Conservation (phyloP, 179 eudicot genomes). For the Nepenthes alata region DNA sequence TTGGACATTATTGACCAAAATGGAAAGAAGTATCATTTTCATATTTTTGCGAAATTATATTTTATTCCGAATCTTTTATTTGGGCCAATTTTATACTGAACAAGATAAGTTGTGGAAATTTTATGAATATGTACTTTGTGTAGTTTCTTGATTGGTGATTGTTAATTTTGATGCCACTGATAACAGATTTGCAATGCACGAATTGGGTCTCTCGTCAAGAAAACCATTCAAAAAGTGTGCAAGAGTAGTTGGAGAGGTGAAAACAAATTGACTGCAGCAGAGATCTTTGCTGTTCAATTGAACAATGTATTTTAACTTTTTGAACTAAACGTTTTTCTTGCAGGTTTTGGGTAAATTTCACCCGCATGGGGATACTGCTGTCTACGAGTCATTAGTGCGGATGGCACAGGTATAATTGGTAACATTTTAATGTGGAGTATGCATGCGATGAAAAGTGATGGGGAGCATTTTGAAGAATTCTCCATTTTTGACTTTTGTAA, state of each 20-base stretch:
- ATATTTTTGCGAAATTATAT: too few species aligned
- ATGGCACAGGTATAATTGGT: slow-evolving; percentile 80
- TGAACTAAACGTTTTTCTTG: slow-evolving; percentile 9
- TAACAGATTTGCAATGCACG: slow-evolving; percentile 93
- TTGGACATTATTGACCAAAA: neutral
- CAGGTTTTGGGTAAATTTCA: slow-evolving; percentile 97
- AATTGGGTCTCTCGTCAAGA: slow-evolving; percentile 81
- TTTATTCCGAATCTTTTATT: too few species aligned
- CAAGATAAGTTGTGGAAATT: neutral
- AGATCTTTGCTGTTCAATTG: neutral
- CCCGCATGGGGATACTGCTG: slow-evolving; percentile 97
- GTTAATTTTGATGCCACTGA: neutral
- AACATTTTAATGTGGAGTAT: neutral
- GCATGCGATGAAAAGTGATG: neutral
- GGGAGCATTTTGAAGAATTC: neutral
- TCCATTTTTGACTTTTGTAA: too few species aligned
- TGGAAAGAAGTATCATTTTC: too few species aligned
- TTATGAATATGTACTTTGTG: too few species aligned
- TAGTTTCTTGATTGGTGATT: neutral
- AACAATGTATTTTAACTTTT: neutral
- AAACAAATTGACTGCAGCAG: slow-evolving; percentile 1
- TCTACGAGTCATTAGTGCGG: slow-evolving; percentile 87
- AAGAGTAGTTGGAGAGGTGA: slow-evolving; percentile 98
- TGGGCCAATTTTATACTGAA: neutral
- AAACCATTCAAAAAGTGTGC: slow-evolving; percentile 96